A percentile compares a stretch with the other conserved stretches of the same genome.
Evolutionary conservation across 495 filamentous ascomycete species (phyloP).

Genomic region (Aspergillus haitiensis): DNA sequence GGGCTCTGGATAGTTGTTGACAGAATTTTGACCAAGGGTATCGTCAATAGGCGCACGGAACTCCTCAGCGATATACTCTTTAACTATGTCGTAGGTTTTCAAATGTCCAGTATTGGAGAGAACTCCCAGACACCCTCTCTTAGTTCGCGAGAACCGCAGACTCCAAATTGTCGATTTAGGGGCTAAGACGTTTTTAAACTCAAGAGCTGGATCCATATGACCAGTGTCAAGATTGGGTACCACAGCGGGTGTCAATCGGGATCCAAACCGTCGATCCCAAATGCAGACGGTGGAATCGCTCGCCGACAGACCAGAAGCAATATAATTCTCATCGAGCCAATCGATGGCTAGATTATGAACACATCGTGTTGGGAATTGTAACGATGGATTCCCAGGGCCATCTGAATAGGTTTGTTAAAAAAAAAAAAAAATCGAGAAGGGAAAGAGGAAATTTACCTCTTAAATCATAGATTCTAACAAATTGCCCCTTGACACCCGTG

Average conservation of each 20-base stretch:
- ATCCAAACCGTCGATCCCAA: constrained; percentile 80
- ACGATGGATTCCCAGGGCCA: constrained; percentile 53
- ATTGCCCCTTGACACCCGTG: constrained; percentile 80
- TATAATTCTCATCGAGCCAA: constrained; percentile 87
- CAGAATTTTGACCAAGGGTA: constrained; percentile 43
- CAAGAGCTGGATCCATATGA: constrained; percentile 57
- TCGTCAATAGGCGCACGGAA: constrained; percentile 43
- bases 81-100: constrained; percentile 68
- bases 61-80: constrained; percentile 53
- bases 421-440: constrained; percentile 15
- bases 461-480: constrained; percentile 85
- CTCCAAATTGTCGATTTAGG: constrained; percentile 66
- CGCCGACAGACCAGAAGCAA: constrained; percentile 77
- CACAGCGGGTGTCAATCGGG: constrained; percentile 46
- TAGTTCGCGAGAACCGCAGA: constrained; percentile 75
- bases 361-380: constrained; percentile 74
- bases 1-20: constrained; percentile 41
- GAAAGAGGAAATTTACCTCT: constrained; percentile 58
- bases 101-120: constrained; percentile 78
- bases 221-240: constrained; percentile 37
- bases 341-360: constrained; percentile 91
- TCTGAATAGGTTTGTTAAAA: constrained; percentile 32
- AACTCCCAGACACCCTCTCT: constrained; percentile 69
- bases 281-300: constrained; percentile 71
- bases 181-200: constrained; percentile 65